Base-by-base conservation (phyloP, 805 yeast species). In the Myxozyma geophila region DNA sequence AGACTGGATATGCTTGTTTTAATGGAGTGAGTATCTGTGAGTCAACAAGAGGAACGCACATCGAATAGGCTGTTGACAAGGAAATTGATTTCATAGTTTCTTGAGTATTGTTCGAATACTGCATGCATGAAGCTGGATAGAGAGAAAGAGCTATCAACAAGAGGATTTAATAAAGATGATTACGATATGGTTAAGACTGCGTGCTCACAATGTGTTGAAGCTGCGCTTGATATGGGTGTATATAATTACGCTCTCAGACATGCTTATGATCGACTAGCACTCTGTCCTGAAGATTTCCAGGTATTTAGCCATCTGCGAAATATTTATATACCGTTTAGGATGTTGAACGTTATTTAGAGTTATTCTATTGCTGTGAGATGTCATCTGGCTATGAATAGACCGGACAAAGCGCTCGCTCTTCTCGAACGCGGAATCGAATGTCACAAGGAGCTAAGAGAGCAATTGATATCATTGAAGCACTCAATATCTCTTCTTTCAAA, bases 261-360 rank as follows among this genome's bases (percentile, higher is more conserved):
- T 52, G 46, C 55, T 12, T 52, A 52, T 40, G 19, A 23, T 21
- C n/a, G n/a, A 46, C 17, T 52, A 19, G 55, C 55, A 12, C 8
- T 39, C 17, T 39, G 15, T 52, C 55, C 55, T 13, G 35, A 37
- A 10, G 8, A 17, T 21, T 3, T 13, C 10, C 17, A 37, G 46
- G 55, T 52, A 40, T 21, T 19, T 21, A 13, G 9, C 17, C 15
- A 15, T 12, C 19, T 1, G 12, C 19, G 10, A 2, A 52, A 52
- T 10, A 9, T 36, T 8, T 15, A 10, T 15, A 6, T 7, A 13
- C 43, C 19, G 28, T n/a, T 33, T 15, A 28, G 28, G 28, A 28
- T 28, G 17, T 19, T 50, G 13, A 15, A 17, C 36, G 12, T 7
- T 17, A n/a, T 13, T 9, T 33, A 50, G 54, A 23, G 21, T 13